Evolutionary conservation across 441 rosid species (phyloP).

Genomic region (Syzygium syzygioides): DNA sequence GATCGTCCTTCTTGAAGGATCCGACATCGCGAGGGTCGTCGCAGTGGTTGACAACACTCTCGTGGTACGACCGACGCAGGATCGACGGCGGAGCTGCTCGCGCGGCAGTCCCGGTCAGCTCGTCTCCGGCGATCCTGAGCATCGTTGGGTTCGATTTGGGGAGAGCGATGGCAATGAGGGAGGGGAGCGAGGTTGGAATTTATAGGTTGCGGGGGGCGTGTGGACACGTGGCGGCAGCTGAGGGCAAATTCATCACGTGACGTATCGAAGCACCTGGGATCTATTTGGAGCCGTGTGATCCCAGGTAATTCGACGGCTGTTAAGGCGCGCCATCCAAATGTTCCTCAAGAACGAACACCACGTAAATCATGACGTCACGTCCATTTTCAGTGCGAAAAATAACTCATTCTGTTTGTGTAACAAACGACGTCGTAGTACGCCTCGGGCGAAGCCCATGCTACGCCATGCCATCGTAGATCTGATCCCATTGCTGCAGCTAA

Average conservation of each 20-base stretch:
- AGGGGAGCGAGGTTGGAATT: not conserved
- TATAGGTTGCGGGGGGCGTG: not conserved
- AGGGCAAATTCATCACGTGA: not conserved
- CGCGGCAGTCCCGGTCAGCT: slow-evolving; percentile 32
- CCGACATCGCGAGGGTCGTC: slow-evolving; percentile 88
- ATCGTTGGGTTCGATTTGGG: slow-evolving; percentile 3
- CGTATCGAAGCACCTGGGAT: not conserved
- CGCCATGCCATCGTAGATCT: not conserved
- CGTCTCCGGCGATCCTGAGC: slow-evolving; percentile 36
- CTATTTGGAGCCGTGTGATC: not conserved
- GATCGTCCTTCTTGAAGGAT: slow-evolving; percentile 77
- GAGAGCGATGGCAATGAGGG: not conserved
- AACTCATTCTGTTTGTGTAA: not conserved
- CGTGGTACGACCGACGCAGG: slow-evolving; percentile 54
- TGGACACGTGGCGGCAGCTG: not conserved
- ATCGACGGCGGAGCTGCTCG: slow-evolving; percentile 18
- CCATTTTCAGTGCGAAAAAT: not conserved
- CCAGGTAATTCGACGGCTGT: not conserved
- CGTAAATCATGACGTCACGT: not conserved
- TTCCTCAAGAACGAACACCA: not conserved
- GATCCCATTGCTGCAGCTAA: not conserved
- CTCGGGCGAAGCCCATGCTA: not conserved
- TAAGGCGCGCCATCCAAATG: not conserved
- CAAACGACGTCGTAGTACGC: not conserved
- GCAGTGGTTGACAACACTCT: slow-evolving; percentile 89